These are phyloP conservation scores for Termitomyces sp. DNA, from an alignment of 1,284 basidiomycete species.

Conservation along the genomic window DNA sequence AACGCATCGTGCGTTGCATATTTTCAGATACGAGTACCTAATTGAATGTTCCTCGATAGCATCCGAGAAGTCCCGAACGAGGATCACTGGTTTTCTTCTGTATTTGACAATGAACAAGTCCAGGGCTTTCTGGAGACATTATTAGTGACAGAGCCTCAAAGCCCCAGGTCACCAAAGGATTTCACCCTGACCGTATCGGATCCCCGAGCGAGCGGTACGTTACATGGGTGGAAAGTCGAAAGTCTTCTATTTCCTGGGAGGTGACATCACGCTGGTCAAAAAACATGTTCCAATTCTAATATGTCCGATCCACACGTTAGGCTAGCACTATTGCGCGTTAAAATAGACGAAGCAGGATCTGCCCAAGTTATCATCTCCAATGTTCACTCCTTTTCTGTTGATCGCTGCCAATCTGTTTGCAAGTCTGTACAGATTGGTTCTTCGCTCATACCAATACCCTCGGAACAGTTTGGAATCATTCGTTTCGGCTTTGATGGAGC, in stretches of 20 bases:
- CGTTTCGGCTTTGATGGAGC: constrained; percentile 1
- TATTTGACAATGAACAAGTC: constrained; percentile 54
- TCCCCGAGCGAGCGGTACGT: constrained; percentile 59
- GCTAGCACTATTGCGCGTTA: constrained; percentile 27
- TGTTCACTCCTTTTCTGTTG: constrained; percentile 35
- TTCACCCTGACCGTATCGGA: constrained; percentile 68
- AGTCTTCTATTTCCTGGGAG: constrained; percentile 54
- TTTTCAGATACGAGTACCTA: neutral
- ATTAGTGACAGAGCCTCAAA: constrained; percentile 14
- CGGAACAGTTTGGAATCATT: neutral
- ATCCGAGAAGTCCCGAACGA: constrained; percentile 60
- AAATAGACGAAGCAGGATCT: constrained; percentile 14
- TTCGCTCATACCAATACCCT: constrained; percentile 12
- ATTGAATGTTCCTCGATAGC: neutral
- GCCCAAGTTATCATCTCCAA: constrained; percentile 35
- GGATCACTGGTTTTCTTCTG: constrained; percentile 65
- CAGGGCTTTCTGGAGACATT: constrained; percentile 46
- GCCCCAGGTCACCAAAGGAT: constrained; percentile 12
- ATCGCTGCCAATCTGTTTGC: constrained; percentile 11
- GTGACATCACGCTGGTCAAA: constrained; percentile 28
- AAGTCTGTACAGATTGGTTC: constrained; percentile 20
- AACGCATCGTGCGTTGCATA: constrained; percentile 45
- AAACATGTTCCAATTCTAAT: neutral
- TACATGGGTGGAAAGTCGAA: constrained; percentile 62
- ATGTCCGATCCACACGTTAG: constrained; percentile 17